phyloP scores from a whole-genome alignment of 352 stramenopile species.

The Globisporangium middletonii region DNA sequence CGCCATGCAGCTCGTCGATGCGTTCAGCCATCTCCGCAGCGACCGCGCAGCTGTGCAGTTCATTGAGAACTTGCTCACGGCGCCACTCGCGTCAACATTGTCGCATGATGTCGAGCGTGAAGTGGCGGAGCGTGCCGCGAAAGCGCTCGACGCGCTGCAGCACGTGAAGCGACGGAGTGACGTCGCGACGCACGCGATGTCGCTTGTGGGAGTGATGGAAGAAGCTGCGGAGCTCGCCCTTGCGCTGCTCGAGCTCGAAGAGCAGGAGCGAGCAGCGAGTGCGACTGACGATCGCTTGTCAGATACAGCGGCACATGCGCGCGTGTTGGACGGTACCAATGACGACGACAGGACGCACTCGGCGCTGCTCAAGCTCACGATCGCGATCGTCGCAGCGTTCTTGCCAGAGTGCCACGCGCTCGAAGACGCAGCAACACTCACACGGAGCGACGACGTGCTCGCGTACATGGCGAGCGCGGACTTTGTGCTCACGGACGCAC shows the following conservation, averaged over 20 bases:
- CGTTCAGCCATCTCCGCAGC: constrained; percentile 41
- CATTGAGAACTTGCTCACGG: constrained; percentile 55
- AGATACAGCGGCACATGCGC: background rate
- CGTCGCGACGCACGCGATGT: constrained; percentile 12
- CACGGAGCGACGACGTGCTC: constrained; percentile 12
- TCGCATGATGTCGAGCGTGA: constrained; percentile 4
- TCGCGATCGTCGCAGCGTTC: constrained; percentile 24
- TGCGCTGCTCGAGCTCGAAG: constrained; percentile 36
- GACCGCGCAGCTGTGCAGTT: constrained; percentile 50
- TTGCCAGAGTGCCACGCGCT: constrained; percentile 23
- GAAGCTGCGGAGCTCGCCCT: constrained; percentile 46
- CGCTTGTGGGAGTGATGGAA: constrained; percentile 40
- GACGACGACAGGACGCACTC: constrained; percentile 10
- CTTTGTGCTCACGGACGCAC: constrained; percentile 22
- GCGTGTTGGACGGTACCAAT: background rate
- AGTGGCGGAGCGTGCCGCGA: constrained; percentile 10
- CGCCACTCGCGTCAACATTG: constrained; percentile 1
- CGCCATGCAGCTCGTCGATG: constrained; percentile 55
- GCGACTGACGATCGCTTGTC: background rate
- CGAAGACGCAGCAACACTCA: constrained; percentile 14
- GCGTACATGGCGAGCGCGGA: constrained; percentile 19
- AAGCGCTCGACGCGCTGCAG: constrained; percentile 24
- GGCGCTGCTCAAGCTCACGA: constrained; percentile 30
- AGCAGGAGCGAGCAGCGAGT: constrained; percentile 5
- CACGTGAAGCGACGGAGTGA: constrained; percentile 37